Evolutionary conservation across 2,329 filamentous ascomycete genomes (phyloP).

Genomic region (Venturia aucupariae): DNA sequence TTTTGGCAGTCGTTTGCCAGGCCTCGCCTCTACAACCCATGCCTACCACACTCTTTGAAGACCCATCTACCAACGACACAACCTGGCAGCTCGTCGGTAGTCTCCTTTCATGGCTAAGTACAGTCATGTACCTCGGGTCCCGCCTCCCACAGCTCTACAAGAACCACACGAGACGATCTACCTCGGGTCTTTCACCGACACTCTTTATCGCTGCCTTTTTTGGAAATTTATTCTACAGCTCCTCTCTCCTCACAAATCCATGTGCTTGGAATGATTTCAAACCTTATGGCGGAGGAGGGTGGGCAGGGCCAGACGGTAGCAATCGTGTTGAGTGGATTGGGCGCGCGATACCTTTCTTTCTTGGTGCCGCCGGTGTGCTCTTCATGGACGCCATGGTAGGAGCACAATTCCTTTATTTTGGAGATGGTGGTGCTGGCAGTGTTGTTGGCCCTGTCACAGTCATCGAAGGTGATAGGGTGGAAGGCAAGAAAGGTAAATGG

Average conservation of each 20-base stretch:
- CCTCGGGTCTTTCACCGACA: constrained; percentile 52
- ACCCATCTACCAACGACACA: constrained; percentile 9
- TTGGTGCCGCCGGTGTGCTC: constrained; percentile 56
- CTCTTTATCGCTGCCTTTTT: constrained; percentile 59
- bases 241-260: constrained; percentile 53
- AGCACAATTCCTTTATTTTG: constrained; percentile 53
- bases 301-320: constrained; percentile 49
- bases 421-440: constrained; percentile 29
- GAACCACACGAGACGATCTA: constrained; percentile 54
- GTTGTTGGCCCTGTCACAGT: constrained; percentile 4
- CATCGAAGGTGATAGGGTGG: constrained; percentile 23
- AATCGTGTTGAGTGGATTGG: constrained; percentile 47
- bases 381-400: constrained; percentile 53
- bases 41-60: background rate
- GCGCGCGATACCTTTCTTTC: constrained; percentile 53
- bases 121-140: constrained; percentile 48
- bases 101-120: constrained; percentile 48
- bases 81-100: constrained; percentile 38
- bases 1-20: constrained; percentile 34
- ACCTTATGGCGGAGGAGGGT: constrained; percentile 49
- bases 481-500: constrained; percentile 35
- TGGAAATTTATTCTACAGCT: constrained; percentile 59
- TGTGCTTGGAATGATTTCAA: constrained; percentile 51
- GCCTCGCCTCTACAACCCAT: constrained; percentile 24
- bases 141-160: constrained; percentile 57